Base-by-base conservation (phyloP, 345 rosid species). In the Isatis tinctoria region DNA sequence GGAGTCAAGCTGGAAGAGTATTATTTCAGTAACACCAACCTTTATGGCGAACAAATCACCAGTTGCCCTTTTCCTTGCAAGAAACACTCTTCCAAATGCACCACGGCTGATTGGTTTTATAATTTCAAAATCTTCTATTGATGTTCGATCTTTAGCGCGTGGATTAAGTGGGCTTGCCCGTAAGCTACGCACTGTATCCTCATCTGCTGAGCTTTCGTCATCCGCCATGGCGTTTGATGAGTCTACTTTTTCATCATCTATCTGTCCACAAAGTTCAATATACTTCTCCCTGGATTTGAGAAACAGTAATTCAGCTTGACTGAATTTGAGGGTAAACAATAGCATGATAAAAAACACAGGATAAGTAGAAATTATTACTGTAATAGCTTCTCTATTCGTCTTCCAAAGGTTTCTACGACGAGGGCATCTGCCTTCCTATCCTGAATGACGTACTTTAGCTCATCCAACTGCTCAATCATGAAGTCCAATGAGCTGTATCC, bases 101-200 rank as follows among this genome's bases (percentile, higher is more conserved):
- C 99, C 99, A 32, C 91, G 85, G 80, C 99, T 95, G 70, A 95
- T 90, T 62, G 99, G 99, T 85, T 92, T 95, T 66, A 92, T 95
- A 67, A 95, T 95, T 80, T 95, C 97, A 70, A 95, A 95, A 83
- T 95, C 99, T 81, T 95, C 99, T 58, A 95, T 95, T 14, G 97
- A 92, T 32, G 97, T 95, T 72, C 99, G 79, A 74, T 95, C 96
- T 85, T 82, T 95, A 22, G 88, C 85, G 43, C 86, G 81, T 61
- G 85, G 78, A 76, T 89, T 92, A 24, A 95, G 87, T 47, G 99
- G 97, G 70, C 99, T 92, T 51, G 97, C 80, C 47, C 90, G 88
- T 78, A 85, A 79, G 77, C 97, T 88, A 69, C 96, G 96, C 39
- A 83, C 70, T 7, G 86, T 72, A 69, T 95, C 99, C 26, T 92